Evolutionary conservation across 2,329 filamentous ascomycete species (phyloP).

Genomic region (Tolypocladium pustulatum): DNA sequence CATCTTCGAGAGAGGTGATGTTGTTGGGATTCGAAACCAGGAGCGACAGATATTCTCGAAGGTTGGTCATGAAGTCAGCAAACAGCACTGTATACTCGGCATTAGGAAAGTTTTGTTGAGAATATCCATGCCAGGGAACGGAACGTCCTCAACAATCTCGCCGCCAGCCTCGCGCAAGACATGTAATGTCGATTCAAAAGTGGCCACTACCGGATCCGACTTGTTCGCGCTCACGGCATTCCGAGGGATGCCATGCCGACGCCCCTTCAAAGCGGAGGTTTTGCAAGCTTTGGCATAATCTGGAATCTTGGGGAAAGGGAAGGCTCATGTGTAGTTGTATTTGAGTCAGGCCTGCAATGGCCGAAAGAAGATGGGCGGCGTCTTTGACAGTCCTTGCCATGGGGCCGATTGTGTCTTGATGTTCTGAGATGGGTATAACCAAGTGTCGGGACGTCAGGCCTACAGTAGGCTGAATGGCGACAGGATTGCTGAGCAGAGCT

Average conservation of each 20-base stretch:
- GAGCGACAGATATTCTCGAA: background rate
- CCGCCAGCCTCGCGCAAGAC: slow-evolving; percentile 45
- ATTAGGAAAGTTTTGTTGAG: slow-evolving; percentile 17
- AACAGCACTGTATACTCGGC: slow-evolving; percentile 23
- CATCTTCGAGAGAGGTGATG: background rate
- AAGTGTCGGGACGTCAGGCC: slow-evolving; percentile 51
- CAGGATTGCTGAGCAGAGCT: slow-evolving; percentile 41
- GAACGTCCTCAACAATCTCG: slow-evolving; percentile 35
- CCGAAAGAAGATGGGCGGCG: slow-evolving; percentile 49
- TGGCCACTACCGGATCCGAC: background rate
- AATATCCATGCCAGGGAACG: slow-evolving; percentile 19
- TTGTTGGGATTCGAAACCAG: background rate
- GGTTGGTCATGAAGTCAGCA: slow-evolving; percentile 41
- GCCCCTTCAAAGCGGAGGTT: background rate
- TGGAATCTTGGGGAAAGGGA: background rate
- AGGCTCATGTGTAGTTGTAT: slow-evolving; percentile 48
- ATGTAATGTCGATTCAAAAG: slow-evolving; percentile 27
- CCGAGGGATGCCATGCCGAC: background rate
- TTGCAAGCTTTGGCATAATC: background rate
- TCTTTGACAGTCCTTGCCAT: slow-evolving; percentile 57
- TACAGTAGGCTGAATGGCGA: slow-evolving; percentile 58
- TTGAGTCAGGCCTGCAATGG: slow-evolving; percentile 50
- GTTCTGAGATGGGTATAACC: slow-evolving; percentile 54
- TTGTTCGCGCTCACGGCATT: background rate
- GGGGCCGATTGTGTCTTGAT: slow-evolving; percentile 56